Conservation (phyloP, 2,329 filamentous ascomycete species). For the Chaetoscypha palmicola region DNA sequence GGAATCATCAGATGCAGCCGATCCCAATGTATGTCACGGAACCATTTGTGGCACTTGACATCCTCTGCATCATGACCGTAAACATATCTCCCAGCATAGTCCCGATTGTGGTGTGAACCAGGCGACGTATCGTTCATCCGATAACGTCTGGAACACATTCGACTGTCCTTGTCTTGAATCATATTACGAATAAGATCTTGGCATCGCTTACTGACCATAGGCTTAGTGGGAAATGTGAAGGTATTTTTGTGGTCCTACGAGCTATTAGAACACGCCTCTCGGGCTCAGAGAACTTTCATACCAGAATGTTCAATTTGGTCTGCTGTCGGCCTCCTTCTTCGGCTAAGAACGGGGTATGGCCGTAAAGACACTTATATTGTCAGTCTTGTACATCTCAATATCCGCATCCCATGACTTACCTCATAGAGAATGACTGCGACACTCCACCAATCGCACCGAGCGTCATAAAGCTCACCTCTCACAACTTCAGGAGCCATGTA, state of each 20-base stretch:
- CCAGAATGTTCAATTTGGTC: slow-evolving; percentile 81
- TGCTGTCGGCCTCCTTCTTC: slow-evolving; percentile 65
- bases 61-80: slow-evolving; percentile 80
- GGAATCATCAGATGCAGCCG: slow-evolving; percentile 63
- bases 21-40: slow-evolving; percentile 72
- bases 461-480: slow-evolving; percentile 75
- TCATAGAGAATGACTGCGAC: slow-evolving; percentile 91
- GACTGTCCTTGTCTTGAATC: slow-evolving; percentile 65
- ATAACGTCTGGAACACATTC: slow-evolving; percentile 73
- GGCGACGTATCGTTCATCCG: slow-evolving; percentile 51
- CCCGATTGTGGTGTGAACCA: slow-evolving; percentile 20
- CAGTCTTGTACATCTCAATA: neutral
- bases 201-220: slow-evolving; percentile 60
- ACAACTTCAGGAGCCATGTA: slow-evolving; percentile 98
- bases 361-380: slow-evolving; percentile 64
- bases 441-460: slow-evolving; percentile 95
- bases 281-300: slow-evolving; percentile 35
- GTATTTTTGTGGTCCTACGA: slow-evolving; percentile 60
- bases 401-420: slow-evolving; percentile 31
- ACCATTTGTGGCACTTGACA: slow-evolving; percentile 85
- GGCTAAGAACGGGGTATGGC: slow-evolving; percentile 80
- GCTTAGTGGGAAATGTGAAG: slow-evolving; percentile 63
- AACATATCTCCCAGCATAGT: slow-evolving; percentile 55
- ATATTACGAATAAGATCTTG: slow-evolving; percentile 69
- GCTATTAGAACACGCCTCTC: slow-evolving; percentile 13